These are phyloP conservation scores for Fusarium zealandicum DNA, from an alignment of 2,329 filamentous ascomycete genomes.

Conservation along the genomic window DNA sequence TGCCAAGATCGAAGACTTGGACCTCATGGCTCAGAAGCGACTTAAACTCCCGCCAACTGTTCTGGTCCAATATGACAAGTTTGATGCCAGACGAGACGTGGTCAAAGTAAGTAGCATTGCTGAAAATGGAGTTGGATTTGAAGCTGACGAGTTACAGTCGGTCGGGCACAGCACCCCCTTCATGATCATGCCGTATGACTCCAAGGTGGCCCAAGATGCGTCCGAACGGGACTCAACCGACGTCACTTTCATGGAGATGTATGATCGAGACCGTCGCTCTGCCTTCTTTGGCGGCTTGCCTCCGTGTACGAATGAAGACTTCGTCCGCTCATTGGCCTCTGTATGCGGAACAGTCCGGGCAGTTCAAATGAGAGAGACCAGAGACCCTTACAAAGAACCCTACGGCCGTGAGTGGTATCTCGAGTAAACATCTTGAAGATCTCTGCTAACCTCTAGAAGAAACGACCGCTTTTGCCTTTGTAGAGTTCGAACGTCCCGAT, in stretches of 20 bases:
- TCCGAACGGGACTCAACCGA: conserved; percentile 12
- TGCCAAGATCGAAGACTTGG: conserved; percentile 48
- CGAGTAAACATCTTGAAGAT: neutral
- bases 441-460: conserved; percentile 26
- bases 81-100: conserved; percentile 59
- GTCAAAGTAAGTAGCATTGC: conserved; percentile 50
- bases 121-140: neutral
- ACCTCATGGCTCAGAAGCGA: conserved; percentile 42
- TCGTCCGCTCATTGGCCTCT: conserved; percentile 49
- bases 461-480: conserved; percentile 45
- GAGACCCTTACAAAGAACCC: neutral
- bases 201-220: conserved; percentile 13
- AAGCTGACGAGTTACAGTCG: neutral
- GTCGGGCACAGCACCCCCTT: conserved; percentile 1
- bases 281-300: conserved; percentile 58
- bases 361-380: conserved; percentile 11
- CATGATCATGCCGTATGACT: conserved; percentile 16
- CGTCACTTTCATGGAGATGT: conserved; percentile 38
- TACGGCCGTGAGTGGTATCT: conserved; percentile 22
- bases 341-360: conserved; percentile 48
- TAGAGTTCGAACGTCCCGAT: conserved; percentile 51
- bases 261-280: conserved; percentile 55
- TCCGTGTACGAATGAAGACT: conserved; percentile 44
- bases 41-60: conserved; percentile 50
- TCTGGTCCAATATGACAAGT: conserved; percentile 59